Evolutionary conservation across 2,329 filamentous ascomycete species (phyloP).

Genomic region (Iodosphaeria phyllophila): DNA sequence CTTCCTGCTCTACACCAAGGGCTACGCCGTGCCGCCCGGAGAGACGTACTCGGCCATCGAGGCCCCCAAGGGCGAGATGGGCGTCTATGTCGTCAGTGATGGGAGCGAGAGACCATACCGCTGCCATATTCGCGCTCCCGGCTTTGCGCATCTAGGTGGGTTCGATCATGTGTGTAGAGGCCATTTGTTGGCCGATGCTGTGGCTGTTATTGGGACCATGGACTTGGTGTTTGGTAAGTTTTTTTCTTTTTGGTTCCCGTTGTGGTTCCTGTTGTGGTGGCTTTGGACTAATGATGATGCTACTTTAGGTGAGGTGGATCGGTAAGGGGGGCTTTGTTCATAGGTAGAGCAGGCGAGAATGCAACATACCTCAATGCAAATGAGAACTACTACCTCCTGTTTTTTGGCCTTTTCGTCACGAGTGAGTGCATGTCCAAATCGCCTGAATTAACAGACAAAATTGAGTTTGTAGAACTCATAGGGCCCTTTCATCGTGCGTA

Average conservation of each 20-base stretch:
- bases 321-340: slow-evolving; percentile 18
- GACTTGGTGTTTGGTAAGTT: slow-evolving; percentile 70
- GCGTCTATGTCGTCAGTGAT: slow-evolving; percentile 88
- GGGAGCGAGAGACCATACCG: slow-evolving; percentile 92
- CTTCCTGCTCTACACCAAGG: slow-evolving; percentile 97
- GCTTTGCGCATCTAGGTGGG: slow-evolving; percentile 84
- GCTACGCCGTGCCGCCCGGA: slow-evolving; percentile 87
- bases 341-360: slow-evolving; percentile 4
- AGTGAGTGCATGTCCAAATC: slow-evolving; percentile 2
- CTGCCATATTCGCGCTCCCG: slow-evolving; percentile 92
- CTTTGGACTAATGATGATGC: slow-evolving; percentile 13
- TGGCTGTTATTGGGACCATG: slow-evolving; percentile 86
- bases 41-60: slow-evolving; percentile 98
- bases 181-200: slow-evolving; percentile 87
- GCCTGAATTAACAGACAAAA: slow-evolving; percentile 1
- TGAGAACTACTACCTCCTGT: slow-evolving; percentile 5
- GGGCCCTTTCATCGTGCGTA: slow-evolving; percentile 13
- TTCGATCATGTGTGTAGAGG: slow-evolving; percentile 90
- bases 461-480: slow-evolving; percentile 4
- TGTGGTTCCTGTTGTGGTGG: background rate
- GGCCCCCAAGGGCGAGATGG: slow-evolving; percentile 99
- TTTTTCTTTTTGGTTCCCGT: too few species aligned
- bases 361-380: slow-evolving; percentile 2
- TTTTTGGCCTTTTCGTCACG: background rate
- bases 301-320: slow-evolving; percentile 38